These are phyloP conservation scores for Calamus simplicifolius DNA, from an alignment of 176 grass and related monocot genomes.

Conservation along the genomic window DNA sequence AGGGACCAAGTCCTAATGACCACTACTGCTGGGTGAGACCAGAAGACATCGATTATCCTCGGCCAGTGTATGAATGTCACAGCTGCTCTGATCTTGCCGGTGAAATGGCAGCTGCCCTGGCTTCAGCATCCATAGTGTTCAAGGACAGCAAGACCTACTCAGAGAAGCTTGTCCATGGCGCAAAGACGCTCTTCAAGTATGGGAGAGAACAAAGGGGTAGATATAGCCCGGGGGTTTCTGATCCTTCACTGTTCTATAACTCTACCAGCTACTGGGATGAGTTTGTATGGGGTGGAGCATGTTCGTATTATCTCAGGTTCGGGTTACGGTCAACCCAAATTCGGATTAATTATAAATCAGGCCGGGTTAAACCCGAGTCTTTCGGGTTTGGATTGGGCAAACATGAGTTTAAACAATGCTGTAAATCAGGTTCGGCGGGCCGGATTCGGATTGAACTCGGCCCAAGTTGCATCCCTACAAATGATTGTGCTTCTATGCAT, in stretches of 20 bases:
- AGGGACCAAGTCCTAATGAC: background rate
- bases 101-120: conserved; percentile 4
- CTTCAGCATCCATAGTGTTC: conserved; percentile 3
- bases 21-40: conserved; percentile 11
- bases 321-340: no score
- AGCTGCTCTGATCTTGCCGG: conserved; percentile 2
- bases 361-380: no score
- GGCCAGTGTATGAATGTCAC: conserved; percentile 2
- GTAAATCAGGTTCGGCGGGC: no score
- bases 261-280: conserved; percentile 5
- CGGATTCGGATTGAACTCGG: no score
- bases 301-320: conserved; percentile 2
- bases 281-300: conserved; percentile 7
- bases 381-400: no score
- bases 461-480: no score
- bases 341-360: no score
- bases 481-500: no score
- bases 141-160: conserved; percentile 13
- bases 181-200: conserved; percentile 4
- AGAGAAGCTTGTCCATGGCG: conserved; percentile 3
- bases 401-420: no score
- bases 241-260: conserved; percentile 6
- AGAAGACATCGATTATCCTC: conserved; percentile 1
- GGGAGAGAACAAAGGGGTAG: conserved; percentile 8
- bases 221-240: conserved; percentile 1